phyloP scores from a whole-genome alignment of 2,329 filamentous ascomycete genomes.

The Fusarium duplospermum region DNA sequence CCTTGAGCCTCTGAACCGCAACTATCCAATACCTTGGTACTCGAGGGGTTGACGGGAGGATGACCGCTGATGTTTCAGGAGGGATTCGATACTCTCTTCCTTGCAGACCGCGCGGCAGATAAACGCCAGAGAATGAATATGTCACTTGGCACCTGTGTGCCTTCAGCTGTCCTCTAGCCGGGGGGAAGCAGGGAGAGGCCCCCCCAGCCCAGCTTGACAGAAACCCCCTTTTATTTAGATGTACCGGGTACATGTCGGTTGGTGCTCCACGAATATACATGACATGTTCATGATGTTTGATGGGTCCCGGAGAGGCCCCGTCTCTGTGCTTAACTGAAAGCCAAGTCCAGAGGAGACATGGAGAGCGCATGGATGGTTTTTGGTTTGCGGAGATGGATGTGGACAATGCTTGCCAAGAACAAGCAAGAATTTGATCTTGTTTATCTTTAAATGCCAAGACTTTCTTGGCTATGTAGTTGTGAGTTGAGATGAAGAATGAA shows the following conservation, averaged over 20 bases:
- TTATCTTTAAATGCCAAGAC: constrained; percentile 26
- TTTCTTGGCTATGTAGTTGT: constrained; percentile 6
- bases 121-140: constrained; percentile 1
- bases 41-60: not conserved
- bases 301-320: constrained; percentile 1
- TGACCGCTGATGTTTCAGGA: constrained; percentile 24
- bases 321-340: constrained; percentile 35
- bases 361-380: not conserved
- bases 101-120: constrained; percentile 1
- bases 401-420: not conserved
- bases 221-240: constrained; percentile 13
- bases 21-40: not conserved
- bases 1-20: constrained; percentile 4
- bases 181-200: constrained; percentile 8
- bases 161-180: not conserved
- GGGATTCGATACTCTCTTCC: constrained; percentile 13
- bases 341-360: constrained; percentile 29
- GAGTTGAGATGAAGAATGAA: not conserved
- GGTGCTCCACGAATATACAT: constrained; percentile 4
- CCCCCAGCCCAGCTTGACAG: not conserved
- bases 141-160: constrained; percentile 2
- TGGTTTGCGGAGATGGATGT: not conserved
- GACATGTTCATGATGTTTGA: constrained; percentile 8
- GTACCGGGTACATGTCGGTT: constrained; percentile 22
- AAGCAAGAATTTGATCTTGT: constrained; percentile 11